Base-by-base conservation (phyloP, 2,329 filamentous ascomycete species). In the Akanthomyces uredinophilus region DNA sequence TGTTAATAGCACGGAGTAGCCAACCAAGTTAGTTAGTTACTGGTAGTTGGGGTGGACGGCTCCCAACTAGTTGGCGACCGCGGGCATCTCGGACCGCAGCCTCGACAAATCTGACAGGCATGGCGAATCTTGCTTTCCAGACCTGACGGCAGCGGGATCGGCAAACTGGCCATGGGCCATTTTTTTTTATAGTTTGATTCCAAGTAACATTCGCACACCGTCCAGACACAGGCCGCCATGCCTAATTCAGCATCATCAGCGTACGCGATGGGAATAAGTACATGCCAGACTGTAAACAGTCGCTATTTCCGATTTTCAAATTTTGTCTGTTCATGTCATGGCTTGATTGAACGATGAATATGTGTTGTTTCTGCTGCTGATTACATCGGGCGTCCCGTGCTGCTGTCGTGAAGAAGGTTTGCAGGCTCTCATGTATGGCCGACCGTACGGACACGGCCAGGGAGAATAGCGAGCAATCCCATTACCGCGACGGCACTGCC, bases 61-160 rank as follows among this genome's bases (percentile, higher is more conserved):
- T n/a, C n/a, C n/a, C n/a, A n/a, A n/a, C n/a, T n/a, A n/a, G n/a
- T n/a, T n/a, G n/a, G n/a, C n/a, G 43, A 6, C 13, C 5, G 37
- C 37, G 37, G 13, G 14, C 46, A 37, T 50, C 35, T 18, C 5
- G 20, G n/a, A n/a, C 22, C 44, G 16, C 2, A 24, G 54, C 22
- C 32, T 39, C 55, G 55, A 37, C 44, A 58, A 57, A 58, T 58
- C 32, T 50, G 55, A 58, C 55, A 27, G n/a, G 32, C 29, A 39
- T 58, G 43, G 41, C 16, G 24, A 43, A 55, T 44, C 7, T 10
- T 54, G 35, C 5, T 53, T 32, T 37, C 16, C 5, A 14, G 46
- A 16, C 37, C 4, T 16, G 3, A 39, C 46, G 22, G 22, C 13
- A 49, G 6, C 11, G 14, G 11, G 13, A 49, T 49, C 46, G 24